These are phyloP conservation scores for Neopestalotiopsis clavispora DNA, from an alignment of 2,329 filamentous ascomycete genomes.

Conservation along the genomic window DNA sequence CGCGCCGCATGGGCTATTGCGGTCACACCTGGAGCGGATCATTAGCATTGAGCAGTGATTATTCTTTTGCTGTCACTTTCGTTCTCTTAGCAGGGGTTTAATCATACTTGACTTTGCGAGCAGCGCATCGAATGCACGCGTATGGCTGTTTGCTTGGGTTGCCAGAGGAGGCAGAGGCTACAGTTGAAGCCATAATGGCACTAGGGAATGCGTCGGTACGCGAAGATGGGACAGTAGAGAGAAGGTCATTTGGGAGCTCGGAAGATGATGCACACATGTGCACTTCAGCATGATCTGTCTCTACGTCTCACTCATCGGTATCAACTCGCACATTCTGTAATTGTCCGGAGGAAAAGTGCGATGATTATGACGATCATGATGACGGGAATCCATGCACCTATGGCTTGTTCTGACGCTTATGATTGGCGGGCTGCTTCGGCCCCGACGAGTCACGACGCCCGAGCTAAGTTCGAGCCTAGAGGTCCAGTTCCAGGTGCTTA, in stretches of 20 bases:
- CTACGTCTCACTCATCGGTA: too few relatives aligned
- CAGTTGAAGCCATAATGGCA: not conserved
- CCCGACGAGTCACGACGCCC: slow-evolving; percentile 2
- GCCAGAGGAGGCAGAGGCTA: not conserved
- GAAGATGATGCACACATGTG: not conserved
- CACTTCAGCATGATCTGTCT: too few relatives aligned
- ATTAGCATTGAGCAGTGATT: not conserved
- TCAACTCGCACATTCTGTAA: too few relatives aligned
- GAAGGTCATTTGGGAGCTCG: not conserved
- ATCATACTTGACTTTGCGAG: slow-evolving; percentile 38
- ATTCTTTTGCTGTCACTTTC: too few relatives aligned
- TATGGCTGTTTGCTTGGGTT: slow-evolving; percentile 19
- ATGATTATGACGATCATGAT: not conserved
- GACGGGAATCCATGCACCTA: not conserved
- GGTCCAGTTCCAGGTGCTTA: too few relatives aligned
- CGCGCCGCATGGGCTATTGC: slow-evolving; percentile 39
- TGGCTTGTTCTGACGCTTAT: not conserved
- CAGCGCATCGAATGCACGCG: slow-evolving; percentile 26
- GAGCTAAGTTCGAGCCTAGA: not conserved
- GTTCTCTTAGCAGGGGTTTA: not conserved
- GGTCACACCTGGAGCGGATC: slow-evolving; percentile 31
- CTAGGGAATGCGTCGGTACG: not conserved
- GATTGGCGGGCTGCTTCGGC: slow-evolving; percentile 15
- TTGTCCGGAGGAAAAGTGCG: not conserved
- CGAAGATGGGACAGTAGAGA: not conserved